A percentile compares a stretch with the other conserved stretches of the same genome.
Conservation (phyloP, 441 rosid genomes). For the Erysimum pusillum region DNA sequence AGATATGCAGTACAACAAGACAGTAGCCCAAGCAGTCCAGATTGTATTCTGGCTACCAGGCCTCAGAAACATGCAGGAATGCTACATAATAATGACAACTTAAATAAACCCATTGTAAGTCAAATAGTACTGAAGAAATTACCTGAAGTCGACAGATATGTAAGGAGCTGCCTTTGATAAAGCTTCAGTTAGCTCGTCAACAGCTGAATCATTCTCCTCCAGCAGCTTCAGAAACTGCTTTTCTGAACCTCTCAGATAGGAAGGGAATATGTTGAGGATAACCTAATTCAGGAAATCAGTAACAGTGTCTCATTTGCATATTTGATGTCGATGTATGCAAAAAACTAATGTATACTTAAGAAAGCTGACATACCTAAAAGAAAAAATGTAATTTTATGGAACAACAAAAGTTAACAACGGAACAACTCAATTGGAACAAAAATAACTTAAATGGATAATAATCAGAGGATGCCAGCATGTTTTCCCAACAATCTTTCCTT, state of each 20-base stretch:
- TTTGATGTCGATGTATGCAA: conserved; percentile 16
- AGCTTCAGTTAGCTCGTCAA: conserved; percentile 63
- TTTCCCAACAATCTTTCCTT: conserved; percentile 49
- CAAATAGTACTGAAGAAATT: conserved; percentile 43
- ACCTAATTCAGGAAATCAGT: conserved; percentile 54
- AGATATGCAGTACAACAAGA: conserved; percentile 15
- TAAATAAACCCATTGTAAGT: conserved; percentile 22
- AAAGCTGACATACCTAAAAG: background rate
- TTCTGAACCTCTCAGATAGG: conserved; percentile 84
- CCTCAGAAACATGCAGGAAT: conserved; percentile 15
- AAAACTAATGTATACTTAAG: conserved; percentile 24
- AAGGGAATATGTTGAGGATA: conserved; percentile 74
- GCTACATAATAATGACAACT: conserved; percentile 17
- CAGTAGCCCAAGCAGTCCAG: conserved; percentile 15
- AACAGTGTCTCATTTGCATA: conserved; percentile 24
- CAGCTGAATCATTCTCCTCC: conserved; percentile 56
- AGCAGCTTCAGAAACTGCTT: conserved; percentile 59
- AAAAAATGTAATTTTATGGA: conserved; percentile 28
- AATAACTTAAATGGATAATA: conserved; percentile 11
- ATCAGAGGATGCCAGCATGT: conserved; percentile 21
- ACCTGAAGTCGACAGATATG: conserved; percentile 78
- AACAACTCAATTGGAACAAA: conserved; percentile 17
- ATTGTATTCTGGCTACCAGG: conserved; percentile 19
- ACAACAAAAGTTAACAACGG: conserved; percentile 7
- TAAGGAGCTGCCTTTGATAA: conserved; percentile 81